A percentile compares a stretch with the other conserved stretches of the same genome.
Conservation (phyloP, 495 filamentous ascomycete genomes). For the Apodospora peruviana region DNA sequence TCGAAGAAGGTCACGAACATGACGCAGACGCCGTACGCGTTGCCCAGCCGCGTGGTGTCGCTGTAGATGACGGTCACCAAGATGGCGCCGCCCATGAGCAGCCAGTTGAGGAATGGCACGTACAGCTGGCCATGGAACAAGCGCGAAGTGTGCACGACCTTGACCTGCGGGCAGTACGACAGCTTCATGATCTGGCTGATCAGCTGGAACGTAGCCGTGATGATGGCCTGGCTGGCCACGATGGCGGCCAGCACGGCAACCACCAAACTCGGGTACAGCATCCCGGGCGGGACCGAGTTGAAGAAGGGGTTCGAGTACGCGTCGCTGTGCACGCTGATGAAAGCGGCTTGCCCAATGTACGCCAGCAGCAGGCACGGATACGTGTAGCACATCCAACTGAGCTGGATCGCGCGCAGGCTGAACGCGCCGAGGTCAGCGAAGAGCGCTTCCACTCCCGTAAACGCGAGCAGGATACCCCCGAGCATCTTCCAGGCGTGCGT, state of each 20-base stretch:
- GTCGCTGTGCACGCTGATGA: conserved; percentile 54
- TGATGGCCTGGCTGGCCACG: conserved; percentile 74
- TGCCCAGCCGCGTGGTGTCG: conserved; percentile 52
- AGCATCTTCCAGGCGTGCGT: conserved; percentile 60
- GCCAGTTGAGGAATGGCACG: conserved; percentile 66
- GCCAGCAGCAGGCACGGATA: conserved; percentile 66
- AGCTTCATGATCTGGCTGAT: conserved; percentile 68
- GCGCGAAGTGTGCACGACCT: conserved; percentile 59
- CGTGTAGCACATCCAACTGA: conserved; percentile 58
- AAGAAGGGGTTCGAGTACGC: conserved; percentile 71
- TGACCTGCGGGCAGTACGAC: conserved; percentile 70
- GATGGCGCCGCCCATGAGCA: conserved; percentile 70
- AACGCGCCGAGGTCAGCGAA: conserved; percentile 74
- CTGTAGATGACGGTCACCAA: conserved; percentile 67
- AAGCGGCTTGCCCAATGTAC: conserved; percentile 71
- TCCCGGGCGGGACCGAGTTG: conserved; percentile 59
- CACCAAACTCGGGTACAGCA: conserved; percentile 59
- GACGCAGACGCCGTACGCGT: conserved; percentile 57
- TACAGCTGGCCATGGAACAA: conserved; percentile 67
- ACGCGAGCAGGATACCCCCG: conserved; percentile 64
- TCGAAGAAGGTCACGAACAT: conserved; percentile 72
- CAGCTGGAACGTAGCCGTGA: conserved; percentile 65
- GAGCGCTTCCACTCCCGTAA: conserved; percentile 69
- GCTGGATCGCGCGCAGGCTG: conserved; percentile 52
- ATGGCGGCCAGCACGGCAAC: conserved; percentile 64